Percentiles rank a stretch among this genome's conserved stretches.
Evolutionary conservation across 169 alveolate species (phyloP).

Genomic region (Amoebophrya sp.): DNA sequence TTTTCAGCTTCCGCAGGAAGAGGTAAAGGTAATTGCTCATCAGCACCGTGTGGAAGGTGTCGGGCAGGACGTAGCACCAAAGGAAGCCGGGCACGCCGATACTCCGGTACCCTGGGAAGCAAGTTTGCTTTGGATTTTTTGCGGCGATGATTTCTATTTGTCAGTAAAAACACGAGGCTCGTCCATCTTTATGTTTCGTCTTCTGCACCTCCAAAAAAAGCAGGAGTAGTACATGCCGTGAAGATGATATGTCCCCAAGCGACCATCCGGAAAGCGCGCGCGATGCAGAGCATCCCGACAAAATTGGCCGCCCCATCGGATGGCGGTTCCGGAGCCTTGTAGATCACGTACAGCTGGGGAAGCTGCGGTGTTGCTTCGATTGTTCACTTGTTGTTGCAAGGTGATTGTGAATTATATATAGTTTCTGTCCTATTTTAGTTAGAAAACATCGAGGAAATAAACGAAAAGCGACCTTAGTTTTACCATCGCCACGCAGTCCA

Average conservation of each 20-base stretch:
- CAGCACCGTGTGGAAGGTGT: neutral
- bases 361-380: neutral
- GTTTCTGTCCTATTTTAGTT: no score
- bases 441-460: no score
- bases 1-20: no score
- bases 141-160: no score
- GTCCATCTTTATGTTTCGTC: no score
- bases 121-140: no score
- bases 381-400: neutral
- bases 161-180: no score
- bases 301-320: neutral
- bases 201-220: no score
- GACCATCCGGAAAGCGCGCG: neutral
- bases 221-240: neutral
- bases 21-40: neutral
- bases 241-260: neutral
- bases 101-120: neutral
- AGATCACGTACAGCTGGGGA: neutral
- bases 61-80: neutral
- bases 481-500: neutral
- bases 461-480: no score
- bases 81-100: neutral
- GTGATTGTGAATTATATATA: neutral
- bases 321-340: neutral
- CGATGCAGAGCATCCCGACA: neutral